Percentiles rank a stretch among this genome's conserved stretches.
Evolutionary conservation across 2,329 filamentous ascomycete genomes (phyloP).

Genomic region (Sclerotiophoma versabilis): DNA sequence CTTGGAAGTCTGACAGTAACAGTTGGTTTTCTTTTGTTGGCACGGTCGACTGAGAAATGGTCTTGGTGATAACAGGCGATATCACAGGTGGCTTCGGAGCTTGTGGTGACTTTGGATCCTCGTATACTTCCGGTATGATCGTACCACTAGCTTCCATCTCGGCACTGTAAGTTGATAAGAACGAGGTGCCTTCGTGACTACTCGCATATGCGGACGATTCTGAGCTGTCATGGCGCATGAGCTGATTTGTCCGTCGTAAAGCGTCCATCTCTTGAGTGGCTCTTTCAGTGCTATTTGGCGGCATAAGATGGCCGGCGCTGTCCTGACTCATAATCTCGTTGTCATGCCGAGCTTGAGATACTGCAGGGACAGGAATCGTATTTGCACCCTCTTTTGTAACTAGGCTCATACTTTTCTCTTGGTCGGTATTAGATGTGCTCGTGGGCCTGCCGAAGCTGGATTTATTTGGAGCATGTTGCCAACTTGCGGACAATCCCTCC

Average conservation of each 20-base stretch:
- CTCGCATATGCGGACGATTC: slow-evolving; percentile 49
- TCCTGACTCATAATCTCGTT: slow-evolving; percentile 24
- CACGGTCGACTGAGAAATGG: slow-evolving; percentile 35
- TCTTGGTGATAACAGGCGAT: slow-evolving; percentile 33
- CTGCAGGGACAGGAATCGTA: slow-evolving; percentile 30
- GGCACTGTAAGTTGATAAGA: slow-evolving; percentile 34
- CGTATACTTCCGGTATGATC: slow-evolving; percentile 47
- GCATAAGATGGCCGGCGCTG: slow-evolving; percentile 22
- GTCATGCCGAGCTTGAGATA: slow-evolving; percentile 9
- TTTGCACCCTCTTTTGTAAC: slow-evolving; percentile 38
- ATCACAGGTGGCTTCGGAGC: slow-evolving; percentile 22
- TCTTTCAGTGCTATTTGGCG: slow-evolving; percentile 38
- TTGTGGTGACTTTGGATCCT: slow-evolving; percentile 38
- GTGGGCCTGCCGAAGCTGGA: slow-evolving; percentile 45
- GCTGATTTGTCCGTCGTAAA: slow-evolving; percentile 50
- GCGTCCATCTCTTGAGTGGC: slow-evolving; percentile 49
- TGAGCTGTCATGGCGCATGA: slow-evolving; percentile 50
- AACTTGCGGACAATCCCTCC: slow-evolving; percentile 39
- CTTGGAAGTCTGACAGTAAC: slow-evolving; percentile 47
- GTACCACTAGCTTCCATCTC: slow-evolving; percentile 54
- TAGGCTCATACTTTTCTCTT: slow-evolving; percentile 24
- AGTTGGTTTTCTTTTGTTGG: slow-evolving; percentile 37
- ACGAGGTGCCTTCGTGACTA: slow-evolving; percentile 38
- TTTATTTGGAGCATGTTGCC: slow-evolving; percentile 32
- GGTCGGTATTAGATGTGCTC: slow-evolving; percentile 6